Base-by-base conservation (phyloP, 2,329 filamentous ascomycete genomes). In the Aspergillus sp. region DNA sequence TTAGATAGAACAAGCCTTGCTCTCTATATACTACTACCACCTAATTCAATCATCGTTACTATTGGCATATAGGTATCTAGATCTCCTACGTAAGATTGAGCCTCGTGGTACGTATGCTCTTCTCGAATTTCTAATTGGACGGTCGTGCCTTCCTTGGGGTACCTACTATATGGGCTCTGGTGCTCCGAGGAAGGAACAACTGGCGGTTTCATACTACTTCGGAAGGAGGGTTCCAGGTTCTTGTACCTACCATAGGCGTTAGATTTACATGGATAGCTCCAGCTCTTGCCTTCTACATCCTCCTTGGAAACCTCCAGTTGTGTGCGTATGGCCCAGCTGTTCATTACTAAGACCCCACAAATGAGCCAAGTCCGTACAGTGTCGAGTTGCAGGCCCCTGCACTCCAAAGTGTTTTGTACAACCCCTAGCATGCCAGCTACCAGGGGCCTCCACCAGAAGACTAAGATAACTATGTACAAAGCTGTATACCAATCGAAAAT, bases 341-440 rank as follows among this genome's bases (percentile, higher is more conserved):
- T 36, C 34, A 36, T 36, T 36, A 30, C 26, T 30, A 11, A 36
- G 34, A 36, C 13, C 15, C 12, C 34, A 15, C 34, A 30, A 30
- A n/a, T n/a, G 24, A 30, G 43, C n/a, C 13, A 32, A 32, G 5
- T 34, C 34, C 36, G 34, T 55, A 52, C 22, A 34, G 13, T 39
- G 39, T 41, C 26, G 57, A 41, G 48, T 47, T 48, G 36, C 32
- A 30, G 26, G 3, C 9, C 9, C 26, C 9, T 30, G 26, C 9
- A 30, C 26, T 30, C 9, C 26, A 30, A 9, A 30, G 9, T 30
- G 26, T 30, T 30, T 30, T 30, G 8, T 30, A 30, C 26, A 17
- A 48, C 26, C 38, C 55, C 51, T 26, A 41, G 32, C 44, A 60
- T 50, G 44, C 55, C 58, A 53, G 58, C 58, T 60, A 53, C 41